Base-by-base conservation (phyloP, 2,329 filamentous ascomycete genomes). In the Trichoderma sp. region DNA sequence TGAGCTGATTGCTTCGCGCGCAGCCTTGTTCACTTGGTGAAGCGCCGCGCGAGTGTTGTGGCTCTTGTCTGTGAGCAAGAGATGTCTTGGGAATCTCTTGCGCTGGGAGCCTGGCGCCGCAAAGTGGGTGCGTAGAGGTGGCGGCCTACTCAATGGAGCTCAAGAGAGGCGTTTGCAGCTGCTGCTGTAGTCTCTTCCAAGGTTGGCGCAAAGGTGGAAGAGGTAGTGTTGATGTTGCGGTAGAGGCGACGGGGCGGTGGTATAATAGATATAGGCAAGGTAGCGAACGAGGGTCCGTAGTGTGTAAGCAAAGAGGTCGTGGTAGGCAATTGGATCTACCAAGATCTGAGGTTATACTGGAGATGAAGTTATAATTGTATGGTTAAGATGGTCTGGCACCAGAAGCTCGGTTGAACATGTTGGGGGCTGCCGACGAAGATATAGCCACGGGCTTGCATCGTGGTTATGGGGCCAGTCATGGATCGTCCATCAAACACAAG, bases 401-500 rank as follows among this genome's bases (percentile, higher is more conserved):
- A 64, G 42, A 61, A 45, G 39, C 37, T 54, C 45, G 39, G 67
- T 65, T 45, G 39, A 56, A 56, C 42, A 65, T 65, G 60, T 68
- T 64, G 67, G 67, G 67, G 67, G 52, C 67, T 68, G 25, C 60
- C 60, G 61, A 66, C 61, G 48, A 66, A 66, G 60, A 68, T 68
- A 68, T 68, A 68, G 67, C 54, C 67, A 68, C 66, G 19, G 67
- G 35, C n/a, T 34, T 67, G 34, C 45, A 68, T 68, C 67, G 60
- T 65, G 67, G 39, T 61, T 29, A 52, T 64, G 59, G 66, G 66
- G 29, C 65, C 50, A 52, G 50, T 64, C 29, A 53, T 32, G 59
- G 65, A 67, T 67, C 65, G 66, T 42, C 67, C 60, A 45, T 68
- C 67, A 64, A 65, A 68, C 60, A 48, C 67, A 68, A 61, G 67